These are phyloP conservation scores for Mortierella sp. DNA, from an alignment of 371 early-diverging fungal species.

Conservation along the genomic window DNA sequence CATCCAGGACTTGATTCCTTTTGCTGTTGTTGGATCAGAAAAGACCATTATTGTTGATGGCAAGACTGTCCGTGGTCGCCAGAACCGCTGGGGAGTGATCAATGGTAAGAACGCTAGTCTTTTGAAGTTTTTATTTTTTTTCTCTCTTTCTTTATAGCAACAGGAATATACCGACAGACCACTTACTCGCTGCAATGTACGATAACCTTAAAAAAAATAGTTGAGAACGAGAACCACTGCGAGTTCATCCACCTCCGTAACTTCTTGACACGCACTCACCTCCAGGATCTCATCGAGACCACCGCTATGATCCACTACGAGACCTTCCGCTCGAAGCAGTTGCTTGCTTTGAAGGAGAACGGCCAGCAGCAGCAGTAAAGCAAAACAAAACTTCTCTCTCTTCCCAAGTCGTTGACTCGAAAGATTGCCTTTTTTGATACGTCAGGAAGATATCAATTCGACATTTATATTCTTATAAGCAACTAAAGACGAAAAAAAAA, in stretches of 20 bases:
- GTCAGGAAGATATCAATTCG: background rate
- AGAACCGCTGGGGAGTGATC: conserved; percentile 77
- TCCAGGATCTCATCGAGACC: conserved; percentile 89
- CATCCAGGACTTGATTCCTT: conserved; percentile 86
- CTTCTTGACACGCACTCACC: conserved; percentile 88
- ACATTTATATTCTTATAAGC: background rate
- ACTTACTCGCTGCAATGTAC: background rate
- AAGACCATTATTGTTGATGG: conserved; percentile 87
- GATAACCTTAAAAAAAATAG: conserved; percentile 45
- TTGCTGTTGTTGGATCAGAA: conserved; percentile 91
- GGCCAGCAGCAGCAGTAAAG: conserved; percentile 50
- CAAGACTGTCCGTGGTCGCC: conserved; percentile 76
- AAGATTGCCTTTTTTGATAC: background rate
- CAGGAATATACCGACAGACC: background rate
- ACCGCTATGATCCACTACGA: conserved; percentile 91
- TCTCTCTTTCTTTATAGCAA: background rate
- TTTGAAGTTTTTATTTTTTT: background rate
- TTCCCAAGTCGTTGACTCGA: background rate
- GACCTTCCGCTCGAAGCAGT: conserved; percentile 91
- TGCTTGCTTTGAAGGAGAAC: conserved; percentile 86
- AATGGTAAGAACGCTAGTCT: conserved; percentile 64
- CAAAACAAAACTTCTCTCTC: conserved; percentile 14
- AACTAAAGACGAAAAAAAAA: conserved; percentile 9
- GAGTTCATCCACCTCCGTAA: conserved; percentile 88
- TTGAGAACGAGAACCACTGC: conserved; percentile 80